These are phyloP conservation scores for Hemileccinum rubropunctum DNA, from an alignment of 768 basidiomycete genomes.

Conservation along the genomic window DNA sequence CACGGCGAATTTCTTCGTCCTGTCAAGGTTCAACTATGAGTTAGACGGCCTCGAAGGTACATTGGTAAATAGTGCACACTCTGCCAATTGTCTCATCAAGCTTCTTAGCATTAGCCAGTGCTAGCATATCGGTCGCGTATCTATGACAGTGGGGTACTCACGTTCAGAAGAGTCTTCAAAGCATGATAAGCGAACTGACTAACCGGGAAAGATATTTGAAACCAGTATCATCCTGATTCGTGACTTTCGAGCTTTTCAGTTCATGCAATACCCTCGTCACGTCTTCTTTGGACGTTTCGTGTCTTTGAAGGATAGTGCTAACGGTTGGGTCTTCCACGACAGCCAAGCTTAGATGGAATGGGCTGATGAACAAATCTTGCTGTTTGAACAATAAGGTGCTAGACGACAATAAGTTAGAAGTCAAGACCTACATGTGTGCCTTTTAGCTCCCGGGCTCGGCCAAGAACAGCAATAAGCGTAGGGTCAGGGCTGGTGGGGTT, in stretches of 20 bases:
- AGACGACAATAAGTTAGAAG: too few species aligned
- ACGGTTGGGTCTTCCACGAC: background rate
- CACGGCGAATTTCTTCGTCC: slow-evolving; percentile 10
- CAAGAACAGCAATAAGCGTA: too few species aligned
- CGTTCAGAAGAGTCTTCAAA: background rate
- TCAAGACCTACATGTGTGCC: too few species aligned
- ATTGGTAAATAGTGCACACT: background rate
- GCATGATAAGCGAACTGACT: background rate
- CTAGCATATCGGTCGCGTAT: slow-evolving; percentile 6
- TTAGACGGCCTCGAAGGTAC: background rate
- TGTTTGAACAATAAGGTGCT: background rate
- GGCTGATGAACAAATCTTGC: slow-evolving; percentile 2
- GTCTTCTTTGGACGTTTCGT: background rate
- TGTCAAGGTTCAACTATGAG: background rate
- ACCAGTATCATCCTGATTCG: background rate
- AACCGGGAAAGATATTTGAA: slow-evolving; percentile 4
- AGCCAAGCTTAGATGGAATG: slow-evolving; percentile 6
- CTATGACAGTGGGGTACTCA: background rate
- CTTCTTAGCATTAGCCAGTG: slow-evolving; percentile 1
- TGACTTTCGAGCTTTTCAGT: background rate
- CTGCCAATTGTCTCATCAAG: slow-evolving; percentile 8
- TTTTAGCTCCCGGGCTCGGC: too few species aligned
- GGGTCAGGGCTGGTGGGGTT: too few species aligned
- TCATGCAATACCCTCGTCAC: background rate
- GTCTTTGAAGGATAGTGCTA: background rate